Evolutionary conservation across 106 monocot genomes (phyloP), one percentile per base, ranked within the genome.

Genomic region (Phalaenopsis equestris): DNA sequence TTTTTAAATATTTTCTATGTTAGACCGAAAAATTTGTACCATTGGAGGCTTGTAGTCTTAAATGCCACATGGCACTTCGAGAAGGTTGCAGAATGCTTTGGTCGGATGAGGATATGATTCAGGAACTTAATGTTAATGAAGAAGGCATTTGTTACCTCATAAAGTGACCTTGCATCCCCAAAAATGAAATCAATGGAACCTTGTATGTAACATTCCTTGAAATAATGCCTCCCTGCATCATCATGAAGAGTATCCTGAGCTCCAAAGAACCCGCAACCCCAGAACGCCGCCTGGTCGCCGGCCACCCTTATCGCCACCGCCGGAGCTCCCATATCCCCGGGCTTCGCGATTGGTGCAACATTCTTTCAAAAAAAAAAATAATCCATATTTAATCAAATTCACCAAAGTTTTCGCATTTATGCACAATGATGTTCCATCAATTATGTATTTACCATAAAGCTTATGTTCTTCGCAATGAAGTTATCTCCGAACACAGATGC

Each of bases 111-210:
- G 43, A 45, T 45, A 45, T 45, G 1, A 6, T 45, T 45, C 30
- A 30, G 43, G 43, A 45, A 6, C 43, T 45, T 45, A 45, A 45
- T 45, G 43, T 45, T 45, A 4, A 45, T 45, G 43, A 45, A 45
- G 3, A 52, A 52, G 12, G 1, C 12, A 52, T 52, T 52, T 52
- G 1, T 77, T 79, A 98, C 98, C 90, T 99, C 94, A 42, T 92
- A 99, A 8, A 99, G 65, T 0, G 98, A 99, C 49, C 82, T 85
- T 14, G 80, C 94, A 72, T 94, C 87, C 19, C 98, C 98, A 75
- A 99, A 99, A 80, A 99, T 89, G 81, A 99, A 99, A 80, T 99
- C 98, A 21, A 99, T 94, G 52, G 94, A 92, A 15, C 98, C 98
- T 67, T 99, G 94, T 39, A 99, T 93, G 82, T 81, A 90, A 76